Conservation (phyloP, 2,329 filamentous ascomycete species). For the Cercospora janseana region DNA sequence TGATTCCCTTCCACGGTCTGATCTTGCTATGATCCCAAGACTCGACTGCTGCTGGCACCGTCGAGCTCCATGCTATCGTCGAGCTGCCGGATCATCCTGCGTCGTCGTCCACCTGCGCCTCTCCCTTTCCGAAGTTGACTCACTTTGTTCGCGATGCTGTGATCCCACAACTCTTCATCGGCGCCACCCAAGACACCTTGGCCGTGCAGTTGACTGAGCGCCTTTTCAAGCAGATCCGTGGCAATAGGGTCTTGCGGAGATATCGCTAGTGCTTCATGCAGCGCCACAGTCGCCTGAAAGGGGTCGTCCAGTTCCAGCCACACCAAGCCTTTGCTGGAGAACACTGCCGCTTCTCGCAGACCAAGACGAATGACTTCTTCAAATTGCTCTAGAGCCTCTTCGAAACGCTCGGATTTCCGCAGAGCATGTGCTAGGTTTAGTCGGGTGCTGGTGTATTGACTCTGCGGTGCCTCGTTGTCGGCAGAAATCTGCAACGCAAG, state of each 20-base stretch:
- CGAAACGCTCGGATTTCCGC: slow-evolving; percentile 66
- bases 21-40: slow-evolving; percentile 1
- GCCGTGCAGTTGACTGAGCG: slow-evolving; percentile 61
- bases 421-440: slow-evolving; percentile 89
- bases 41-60: slow-evolving; percentile 5
- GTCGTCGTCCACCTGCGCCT: background rate
- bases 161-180: slow-evolving; percentile 39
- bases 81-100: slow-evolving; percentile 3
- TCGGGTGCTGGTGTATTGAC: slow-evolving; percentile 77
- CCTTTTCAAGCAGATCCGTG: slow-evolving; percentile 72
- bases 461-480: slow-evolving; percentile 70
- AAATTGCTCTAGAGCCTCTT: slow-evolving; percentile 75
- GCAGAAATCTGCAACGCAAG: slow-evolving; percentile 74
- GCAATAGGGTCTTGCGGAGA: slow-evolving; percentile 77
- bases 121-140: slow-evolving; percentile 17
- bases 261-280: slow-evolving; percentile 82
- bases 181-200: slow-evolving; percentile 49
- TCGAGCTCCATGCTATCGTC: slow-evolving; percentile 18
- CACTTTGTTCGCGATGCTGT: slow-evolving; percentile 23
- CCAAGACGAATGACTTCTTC: slow-evolving; percentile 82
- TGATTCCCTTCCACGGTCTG: background rate
- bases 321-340: slow-evolving; percentile 79
- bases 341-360: slow-evolving; percentile 70
- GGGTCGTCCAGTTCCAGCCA: slow-evolving; percentile 72
- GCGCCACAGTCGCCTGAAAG: slow-evolving; percentile 73